Conservation (phyloP, 2,329 filamentous ascomycete genomes). For the Furcasterigmium furcatum region DNA sequence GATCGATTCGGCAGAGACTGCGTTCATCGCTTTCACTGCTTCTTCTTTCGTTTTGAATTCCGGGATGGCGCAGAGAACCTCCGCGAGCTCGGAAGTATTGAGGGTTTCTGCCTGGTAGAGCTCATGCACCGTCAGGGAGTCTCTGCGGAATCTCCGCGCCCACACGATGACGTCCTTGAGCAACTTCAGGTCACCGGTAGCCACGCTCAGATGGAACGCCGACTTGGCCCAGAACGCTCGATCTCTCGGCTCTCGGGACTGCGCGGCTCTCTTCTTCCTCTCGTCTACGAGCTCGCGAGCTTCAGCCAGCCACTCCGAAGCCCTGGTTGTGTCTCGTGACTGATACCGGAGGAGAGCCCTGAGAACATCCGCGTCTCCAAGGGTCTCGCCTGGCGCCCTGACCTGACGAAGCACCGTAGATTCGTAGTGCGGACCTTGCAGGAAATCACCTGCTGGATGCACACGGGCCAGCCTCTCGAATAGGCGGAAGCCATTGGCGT, state of each 20-base stretch:
- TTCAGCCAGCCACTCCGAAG: no score
- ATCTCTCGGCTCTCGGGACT: slow-evolving; percentile 14
- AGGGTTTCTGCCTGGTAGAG: slow-evolving; percentile 13
- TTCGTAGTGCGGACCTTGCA: neutral
- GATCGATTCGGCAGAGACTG: neutral
- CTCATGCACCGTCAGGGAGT: slow-evolving; percentile 11
- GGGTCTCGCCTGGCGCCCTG: no score
- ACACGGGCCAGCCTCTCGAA: neutral
- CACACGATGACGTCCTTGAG: slow-evolving; percentile 19
- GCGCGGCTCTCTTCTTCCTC: slow-evolving; percentile 17
- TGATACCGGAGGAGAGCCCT: neutral
- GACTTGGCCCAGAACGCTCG: slow-evolving; percentile 21
- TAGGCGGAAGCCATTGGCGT: no score
- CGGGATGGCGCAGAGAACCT: slow-evolving; percentile 7
- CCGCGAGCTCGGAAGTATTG: slow-evolving; percentile 12
- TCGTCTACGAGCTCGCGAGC: slow-evolving; percentile 12
- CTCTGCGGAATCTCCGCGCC: slow-evolving; percentile 25
- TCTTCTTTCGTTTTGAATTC: neutral
- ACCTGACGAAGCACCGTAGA: neutral
- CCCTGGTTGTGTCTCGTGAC: neutral
- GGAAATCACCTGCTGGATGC: neutral
- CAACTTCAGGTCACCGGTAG: slow-evolving; percentile 16
- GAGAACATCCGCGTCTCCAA: neutral
- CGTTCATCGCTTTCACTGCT: rapidly evolving
- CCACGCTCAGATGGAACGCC: slow-evolving; percentile 21